Evolutionary conservation across 2,329 filamentous ascomycete species (phyloP), one percentile per base, ranked within the genome.

Genomic region (Penicillium sp.): DNA sequence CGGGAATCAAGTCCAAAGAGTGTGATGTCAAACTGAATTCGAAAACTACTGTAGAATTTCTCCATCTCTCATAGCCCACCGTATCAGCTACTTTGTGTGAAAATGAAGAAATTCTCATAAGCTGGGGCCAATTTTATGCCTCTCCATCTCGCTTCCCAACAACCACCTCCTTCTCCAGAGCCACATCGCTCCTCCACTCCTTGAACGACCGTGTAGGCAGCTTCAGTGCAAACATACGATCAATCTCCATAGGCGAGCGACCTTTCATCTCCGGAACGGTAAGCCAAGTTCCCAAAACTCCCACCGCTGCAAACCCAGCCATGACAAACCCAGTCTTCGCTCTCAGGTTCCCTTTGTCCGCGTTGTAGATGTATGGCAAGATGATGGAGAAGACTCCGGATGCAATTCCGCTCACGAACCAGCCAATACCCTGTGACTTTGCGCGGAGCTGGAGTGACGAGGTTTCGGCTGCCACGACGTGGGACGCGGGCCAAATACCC

Each of bases 231-330:
- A 71, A 71, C 69, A 71, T 70, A 1, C 58, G 59, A 69, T 84
- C 81, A 58, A 84, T 79, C 62, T 83, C 80, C 50, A 73, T 74
- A 1, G 78, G 70, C 2, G 70, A 79, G 24, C 80, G 69, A 3
- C 78, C 80, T 68, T 79, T 81, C 70, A 82, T 83, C 65, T 85
- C 83, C 0, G 83, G 83, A 0, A 85, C 72, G 36, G 71, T 73
- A 7, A 79, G 71, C 69, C 75, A 85, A 0, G 77, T 75, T 1
- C 78, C 31, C 3, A 75, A 18, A 10, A 62, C 37, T 1, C 55
- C 63, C 14, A 64, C 43, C 4, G 56, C 53, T 4, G 63, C 60
- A 24, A 67, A 63, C 18, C 58, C 61, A 5, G 60, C 58, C 60
- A 67, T 64, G 2, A 66, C 61, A 14, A 67, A 67, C 3, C 63